Evolutionary conservation across 192 early-diverging fungal genomes (phyloP).

Genomic region (Radiomyces spectabilis): DNA sequence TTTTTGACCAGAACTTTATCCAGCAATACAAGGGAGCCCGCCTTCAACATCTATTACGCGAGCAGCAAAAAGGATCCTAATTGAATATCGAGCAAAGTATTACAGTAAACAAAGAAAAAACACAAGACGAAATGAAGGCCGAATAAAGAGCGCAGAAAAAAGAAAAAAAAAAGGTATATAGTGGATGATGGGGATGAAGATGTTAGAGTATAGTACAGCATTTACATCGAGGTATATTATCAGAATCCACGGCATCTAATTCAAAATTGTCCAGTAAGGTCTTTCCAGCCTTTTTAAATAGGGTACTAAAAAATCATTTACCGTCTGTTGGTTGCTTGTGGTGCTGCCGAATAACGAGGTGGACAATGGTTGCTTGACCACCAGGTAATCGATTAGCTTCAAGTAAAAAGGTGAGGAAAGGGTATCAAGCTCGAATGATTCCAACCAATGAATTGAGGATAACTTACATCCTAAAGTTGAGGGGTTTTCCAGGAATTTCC

Average conservation of each 20-base stretch:
- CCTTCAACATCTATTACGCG: too few species aligned
- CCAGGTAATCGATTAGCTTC: neutral
- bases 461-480: neutral
- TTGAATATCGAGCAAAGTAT: too few species aligned
- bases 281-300: too few species aligned
- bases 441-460: neutral
- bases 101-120: too few species aligned
- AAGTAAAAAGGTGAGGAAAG: constrained; percentile 1
- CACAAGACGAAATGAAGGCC: too few species aligned
- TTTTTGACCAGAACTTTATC: too few species aligned
- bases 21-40: too few species aligned
- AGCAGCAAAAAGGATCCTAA: too few species aligned
- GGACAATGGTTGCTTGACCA: constrained; percentile 2
- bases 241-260: neutral
- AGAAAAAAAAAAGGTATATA: neutral
- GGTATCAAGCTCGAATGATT: too few species aligned
- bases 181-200: constrained; percentile 1
- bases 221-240: neutral
- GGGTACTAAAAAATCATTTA: neutral
- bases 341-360: neutral
- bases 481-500: constrained; percentile 1
- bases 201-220: constrained; percentile 1
- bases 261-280: neutral
- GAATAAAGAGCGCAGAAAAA: neutral
- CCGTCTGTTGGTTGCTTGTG: neutral